phyloP scores from a whole-genome alignment of 352 stramenopile genomes.

The Pythium utonaiense region DNA sequence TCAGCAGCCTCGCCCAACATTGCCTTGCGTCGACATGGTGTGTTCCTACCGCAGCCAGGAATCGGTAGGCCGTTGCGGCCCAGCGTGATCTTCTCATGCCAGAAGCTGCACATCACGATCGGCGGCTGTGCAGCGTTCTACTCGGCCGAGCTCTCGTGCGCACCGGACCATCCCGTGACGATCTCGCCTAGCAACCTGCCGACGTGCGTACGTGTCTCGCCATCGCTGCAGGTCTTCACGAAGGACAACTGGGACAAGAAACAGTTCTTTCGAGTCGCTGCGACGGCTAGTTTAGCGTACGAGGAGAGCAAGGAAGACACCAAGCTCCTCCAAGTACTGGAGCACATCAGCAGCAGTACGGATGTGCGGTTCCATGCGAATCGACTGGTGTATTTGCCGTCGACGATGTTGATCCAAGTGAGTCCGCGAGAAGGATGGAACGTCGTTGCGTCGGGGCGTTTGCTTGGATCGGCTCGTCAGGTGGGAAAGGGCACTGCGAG shows the following conservation, averaged over 20 bases:
- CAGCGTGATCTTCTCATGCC: constrained; percentile 38
- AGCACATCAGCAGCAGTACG: constrained; percentile 44
- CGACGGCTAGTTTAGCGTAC: constrained; percentile 23
- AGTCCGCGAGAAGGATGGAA: constrained; percentile 39
- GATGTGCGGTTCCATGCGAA: constrained; percentile 49
- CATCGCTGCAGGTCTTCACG: constrained; percentile 45
- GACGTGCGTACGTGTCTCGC: constrained; percentile 45
- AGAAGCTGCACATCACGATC: constrained; percentile 36
- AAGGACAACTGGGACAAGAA: constrained; percentile 41
- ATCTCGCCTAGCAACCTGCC: constrained; percentile 43
- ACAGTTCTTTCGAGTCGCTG: constrained; percentile 50
- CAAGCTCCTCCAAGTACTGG: constrained; percentile 31
- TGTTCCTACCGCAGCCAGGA: background rate
- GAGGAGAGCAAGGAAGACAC: constrained; percentile 32
- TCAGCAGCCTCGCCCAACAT: background rate
- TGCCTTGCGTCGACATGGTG: background rate
- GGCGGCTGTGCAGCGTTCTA: constrained; percentile 51
- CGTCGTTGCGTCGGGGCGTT: constrained; percentile 33
- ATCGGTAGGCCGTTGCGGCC: constrained; percentile 7
- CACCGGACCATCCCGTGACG: constrained; percentile 42
- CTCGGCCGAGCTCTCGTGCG: constrained; percentile 39
- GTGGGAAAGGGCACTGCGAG: constrained; percentile 17
- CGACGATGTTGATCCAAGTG: constrained; percentile 40
- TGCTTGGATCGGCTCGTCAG: constrained; percentile 9
- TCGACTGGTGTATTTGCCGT: constrained; percentile 33